Conservation (phyloP, 441 rosid species). For the Eruca vesicaria region DNA sequence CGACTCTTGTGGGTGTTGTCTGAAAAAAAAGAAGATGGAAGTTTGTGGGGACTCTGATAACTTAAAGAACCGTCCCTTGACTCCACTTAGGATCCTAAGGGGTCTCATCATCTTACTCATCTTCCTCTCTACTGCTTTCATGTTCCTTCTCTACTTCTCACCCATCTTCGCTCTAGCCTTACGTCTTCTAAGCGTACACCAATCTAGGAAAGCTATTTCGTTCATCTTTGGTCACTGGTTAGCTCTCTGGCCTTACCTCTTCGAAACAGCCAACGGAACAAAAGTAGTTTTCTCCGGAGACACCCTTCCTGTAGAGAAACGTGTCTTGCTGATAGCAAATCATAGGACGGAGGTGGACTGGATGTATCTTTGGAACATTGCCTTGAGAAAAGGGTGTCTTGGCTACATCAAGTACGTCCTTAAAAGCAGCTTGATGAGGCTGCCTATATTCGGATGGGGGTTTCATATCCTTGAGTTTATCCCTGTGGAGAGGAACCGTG, state of each 20-base stretch:
- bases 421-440: constrained; percentile 92
- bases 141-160: constrained; percentile 69
- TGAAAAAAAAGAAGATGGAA: constrained; percentile 57
- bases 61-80: constrained; percentile 61
- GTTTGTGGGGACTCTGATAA: constrained; percentile 40
- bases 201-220: constrained; percentile 62
- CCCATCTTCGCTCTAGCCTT: constrained; percentile 50
- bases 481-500: constrained; percentile 95
- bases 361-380: constrained; percentile 98
- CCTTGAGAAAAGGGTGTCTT: constrained; percentile 76
- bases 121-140: constrained; percentile 77
- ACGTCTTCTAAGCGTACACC: constrained; percentile 56
- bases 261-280: constrained; percentile 83
- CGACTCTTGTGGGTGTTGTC: constrained; percentile 27
- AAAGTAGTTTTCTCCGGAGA: constrained; percentile 80
- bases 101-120: constrained; percentile 72
- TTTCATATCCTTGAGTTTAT: constrained; percentile 93
- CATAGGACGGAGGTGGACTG: constrained; percentile 97
- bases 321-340: constrained; percentile 77
- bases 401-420: constrained; percentile 85
- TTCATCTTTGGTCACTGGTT: constrained; percentile 78
- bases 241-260: constrained; percentile 91
- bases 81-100: constrained; percentile 62
- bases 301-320: constrained; percentile 55
- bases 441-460: constrained; percentile 96